phyloP scores from a whole-genome alignment of 1,284 basidiomycete species.

The Vanrija humicola region DNA sequence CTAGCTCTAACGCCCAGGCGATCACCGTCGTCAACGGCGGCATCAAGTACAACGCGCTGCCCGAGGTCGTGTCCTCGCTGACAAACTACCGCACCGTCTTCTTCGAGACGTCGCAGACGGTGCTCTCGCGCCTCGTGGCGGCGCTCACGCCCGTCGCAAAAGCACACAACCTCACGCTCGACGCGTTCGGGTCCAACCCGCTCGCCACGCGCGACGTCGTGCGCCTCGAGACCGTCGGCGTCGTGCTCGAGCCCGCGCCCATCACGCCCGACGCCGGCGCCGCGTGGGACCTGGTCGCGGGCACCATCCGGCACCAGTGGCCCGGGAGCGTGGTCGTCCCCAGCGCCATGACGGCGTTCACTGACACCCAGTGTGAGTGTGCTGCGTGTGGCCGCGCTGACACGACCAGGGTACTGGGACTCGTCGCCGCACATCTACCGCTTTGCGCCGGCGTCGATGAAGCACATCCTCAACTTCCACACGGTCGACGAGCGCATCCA shows the following conservation, averaged over 20 bases:
- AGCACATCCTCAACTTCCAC: constrained; percentile 16
- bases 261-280: constrained; percentile 12
- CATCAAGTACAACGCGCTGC: constrained; percentile 26
- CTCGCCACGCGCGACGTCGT: constrained; percentile 14
- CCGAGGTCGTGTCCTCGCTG: constrained; percentile 8
- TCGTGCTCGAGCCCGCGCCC: constrained; percentile 17
- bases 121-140: constrained; percentile 6
- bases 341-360: constrained; percentile 17
- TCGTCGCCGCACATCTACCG: constrained; percentile 26
- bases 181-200: constrained; percentile 9
- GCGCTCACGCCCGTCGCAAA: constrained; percentile 12
- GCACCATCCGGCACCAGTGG: constrained; percentile 18
- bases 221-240: constrained; percentile 10
- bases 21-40: constrained; percentile 20
- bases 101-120: constrained; percentile 13
- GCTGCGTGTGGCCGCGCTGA: neutral
- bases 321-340: constrained; percentile 17
- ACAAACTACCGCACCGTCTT: constrained; percentile 7
- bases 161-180: constrained; percentile 15
- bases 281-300: constrained; percentile 18
- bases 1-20: constrained; percentile 5
- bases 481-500: constrained; percentile 29
- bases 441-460: constrained; percentile 20
- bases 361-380: constrained; percentile 17
- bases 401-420: constrained; percentile 14